Evolutionary conservation across 768 basidiomycete species (phyloP), one percentile per base, ranked within the genome.

Genomic region (Lentinus tigrinus): DNA sequence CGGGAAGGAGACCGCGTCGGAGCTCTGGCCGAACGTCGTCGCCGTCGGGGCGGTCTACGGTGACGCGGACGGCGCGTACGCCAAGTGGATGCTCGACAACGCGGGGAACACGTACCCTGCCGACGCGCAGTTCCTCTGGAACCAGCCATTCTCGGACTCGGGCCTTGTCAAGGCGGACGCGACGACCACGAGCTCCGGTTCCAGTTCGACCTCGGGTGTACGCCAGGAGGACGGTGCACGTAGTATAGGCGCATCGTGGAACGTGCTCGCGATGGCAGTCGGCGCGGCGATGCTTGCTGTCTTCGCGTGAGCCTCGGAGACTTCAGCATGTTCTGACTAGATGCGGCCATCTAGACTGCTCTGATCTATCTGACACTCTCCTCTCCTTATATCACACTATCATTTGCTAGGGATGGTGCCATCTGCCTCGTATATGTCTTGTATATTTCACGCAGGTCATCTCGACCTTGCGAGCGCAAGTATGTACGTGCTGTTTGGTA

Each of bases 61-160:
- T n/a, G 87, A 89, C 66, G 67, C 81, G 2, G 68, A 77, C n/a
- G 79, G 80, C 34, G 83, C 77, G 65, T 87, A 87, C 64, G 73
- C 78, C 2, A 54, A 68, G 10, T 86, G 74, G 67, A 65, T 88
- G 63, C 71, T 73, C 50, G 65, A 69, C 17, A 49, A 58, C 43
- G 65, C 57, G 14, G 72, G 76, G 26, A 67, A 73, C 0, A 61
- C 60, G 13, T 85, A 83, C 61, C 73, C 76, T 17, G 62, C 61
- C 11, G 75, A 82, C 59, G 76, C 78, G 26, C 78, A 74, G 57
- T 82, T 82, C 69, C 65, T 85, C 57, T 83, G 81, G 81, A 74
- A 81, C 64, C 83, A 83, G 63, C 82, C 83, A 7, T 74, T 82
- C 60, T 74, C 73, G 26, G 77, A 76, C 57, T 63, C 57, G 36